Evolutionary conservation across 331 rosid genomes (phyloP).

Genomic region (Pyracantha coccinea): DNA sequence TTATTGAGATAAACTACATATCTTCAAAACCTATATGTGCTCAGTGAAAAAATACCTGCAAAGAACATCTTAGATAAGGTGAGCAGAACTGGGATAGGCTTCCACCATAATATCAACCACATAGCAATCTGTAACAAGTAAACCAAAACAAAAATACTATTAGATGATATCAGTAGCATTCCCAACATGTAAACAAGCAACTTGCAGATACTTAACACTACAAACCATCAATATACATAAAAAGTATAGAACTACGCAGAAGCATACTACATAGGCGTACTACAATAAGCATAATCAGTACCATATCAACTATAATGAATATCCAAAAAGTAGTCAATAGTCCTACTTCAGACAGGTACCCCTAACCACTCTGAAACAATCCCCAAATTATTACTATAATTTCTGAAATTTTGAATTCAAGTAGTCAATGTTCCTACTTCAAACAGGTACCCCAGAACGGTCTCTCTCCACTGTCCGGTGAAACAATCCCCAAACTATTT

Average conservation of each 20-base stretch:
- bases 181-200: background rate
- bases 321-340: background rate
- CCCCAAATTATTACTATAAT: background rate
- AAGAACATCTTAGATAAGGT: slow-evolving; percentile 81
- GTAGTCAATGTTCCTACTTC: background rate
- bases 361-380: background rate
- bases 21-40: background rate
- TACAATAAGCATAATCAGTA: background rate
- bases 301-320: background rate
- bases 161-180: background rate
- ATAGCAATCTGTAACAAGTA: slow-evolving; percentile 53
- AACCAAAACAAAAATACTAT: background rate
- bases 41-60: slow-evolving; percentile 50
- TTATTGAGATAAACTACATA: slow-evolving; percentile 7
- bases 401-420: background rate
- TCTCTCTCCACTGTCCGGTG: too few relatives aligned
- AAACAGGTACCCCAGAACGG: background rate
- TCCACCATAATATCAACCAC: slow-evolving; percentile 94
- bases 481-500: background rate
- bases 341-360: background rate
- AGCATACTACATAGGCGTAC: background rate
- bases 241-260: background rate
- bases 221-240: background rate
- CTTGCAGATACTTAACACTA: background rate
- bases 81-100: slow-evolving; percentile 48